A percentile compares a stretch with the other conserved stretches of the same genome.
phyloP scores from a whole-genome alignment of 192 early-diverging fungal species.

The Rhizophagus sp. region DNA sequence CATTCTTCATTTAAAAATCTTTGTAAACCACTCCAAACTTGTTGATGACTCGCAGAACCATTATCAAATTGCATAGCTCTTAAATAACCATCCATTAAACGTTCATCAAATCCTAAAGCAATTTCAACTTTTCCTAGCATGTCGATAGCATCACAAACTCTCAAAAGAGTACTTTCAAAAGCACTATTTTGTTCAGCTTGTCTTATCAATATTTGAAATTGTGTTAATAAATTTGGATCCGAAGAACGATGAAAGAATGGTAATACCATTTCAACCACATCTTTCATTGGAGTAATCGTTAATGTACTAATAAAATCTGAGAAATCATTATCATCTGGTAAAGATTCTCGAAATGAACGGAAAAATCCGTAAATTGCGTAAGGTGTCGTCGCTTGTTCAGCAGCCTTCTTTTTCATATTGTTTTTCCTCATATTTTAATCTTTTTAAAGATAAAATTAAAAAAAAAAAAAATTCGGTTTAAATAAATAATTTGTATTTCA shows the following conservation, averaged over 20 bases:
- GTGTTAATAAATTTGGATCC: slow-evolving; percentile 35
- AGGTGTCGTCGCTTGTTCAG: slow-evolving; percentile 32
- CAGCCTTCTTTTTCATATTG: background rate
- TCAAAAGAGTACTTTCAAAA: slow-evolving; percentile 20
- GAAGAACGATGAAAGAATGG: slow-evolving; percentile 42
- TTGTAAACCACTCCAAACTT: slow-evolving; percentile 46
- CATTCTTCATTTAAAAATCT: slow-evolving; percentile 39
- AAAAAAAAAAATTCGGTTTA: background rate
- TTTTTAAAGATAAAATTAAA: no score
- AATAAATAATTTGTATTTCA: background rate
- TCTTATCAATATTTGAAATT: slow-evolving; percentile 41
- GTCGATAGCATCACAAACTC: slow-evolving; percentile 25
- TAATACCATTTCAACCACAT: slow-evolving; percentile 35
- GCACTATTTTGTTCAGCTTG: slow-evolving; percentile 33
- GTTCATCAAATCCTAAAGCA: slow-evolving; percentile 32
- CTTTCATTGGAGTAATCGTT: slow-evolving; percentile 37
- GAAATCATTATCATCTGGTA: slow-evolving; percentile 45
- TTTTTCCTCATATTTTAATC: background rate
- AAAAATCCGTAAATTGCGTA: slow-evolving; percentile 43
- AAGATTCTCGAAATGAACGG: slow-evolving; percentile 36
- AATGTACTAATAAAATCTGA: slow-evolving; percentile 40
- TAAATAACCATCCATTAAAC: slow-evolving; percentile 39
- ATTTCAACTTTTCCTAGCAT: slow-evolving; percentile 37
- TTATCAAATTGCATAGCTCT: slow-evolving; percentile 46
- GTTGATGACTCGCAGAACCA: slow-evolving; percentile 42